These are phyloP conservation scores for Stephania japonica DNA, from an alignment of 164 flowering plant genomes.

Conservation along the genomic window DNA sequence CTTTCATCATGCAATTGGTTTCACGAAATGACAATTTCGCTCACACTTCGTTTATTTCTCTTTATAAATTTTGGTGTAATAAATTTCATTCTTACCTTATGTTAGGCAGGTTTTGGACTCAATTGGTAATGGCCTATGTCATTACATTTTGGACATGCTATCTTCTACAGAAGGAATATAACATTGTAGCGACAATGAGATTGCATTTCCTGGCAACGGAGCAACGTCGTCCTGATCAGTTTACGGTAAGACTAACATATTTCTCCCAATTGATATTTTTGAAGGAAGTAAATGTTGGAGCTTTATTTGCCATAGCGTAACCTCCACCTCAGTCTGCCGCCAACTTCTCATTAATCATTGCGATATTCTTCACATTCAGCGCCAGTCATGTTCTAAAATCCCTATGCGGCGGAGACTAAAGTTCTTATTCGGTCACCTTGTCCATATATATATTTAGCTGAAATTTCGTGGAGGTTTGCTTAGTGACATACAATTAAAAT, in stretches of 20 bases:
- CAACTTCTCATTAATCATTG: neutral
- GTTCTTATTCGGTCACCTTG: too few relatives aligned
- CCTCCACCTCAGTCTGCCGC: neutral
- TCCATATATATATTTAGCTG: neutral
- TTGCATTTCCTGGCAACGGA: slow-evolving; percentile 27
- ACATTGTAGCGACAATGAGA: slow-evolving; percentile 22
- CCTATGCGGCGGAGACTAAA: too few relatives aligned
- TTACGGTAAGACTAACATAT: slow-evolving; percentile 21
- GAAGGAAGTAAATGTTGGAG: neutral
- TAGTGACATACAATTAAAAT: neutral
- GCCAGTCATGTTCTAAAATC: neutral
- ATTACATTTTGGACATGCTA: slow-evolving; percentile 32
- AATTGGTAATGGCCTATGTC: slow-evolving; percentile 25
- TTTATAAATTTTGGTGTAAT: neutral
- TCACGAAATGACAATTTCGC: too few relatives aligned
- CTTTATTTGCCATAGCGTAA: neutral
- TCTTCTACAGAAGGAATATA: slow-evolving; percentile 27
- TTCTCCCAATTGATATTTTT: neutral
- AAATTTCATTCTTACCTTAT: neutral
- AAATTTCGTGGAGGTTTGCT: neutral
- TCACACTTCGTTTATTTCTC: too few relatives aligned
- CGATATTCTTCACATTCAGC: neutral
- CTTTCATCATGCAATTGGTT: neutral
- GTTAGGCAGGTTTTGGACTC: slow-evolving; percentile 29
- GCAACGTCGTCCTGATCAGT: slow-evolving; percentile 30